phyloP scores from a whole-genome alignment of 441 rosid genomes.

The Gossypium gossypioides region DNA sequence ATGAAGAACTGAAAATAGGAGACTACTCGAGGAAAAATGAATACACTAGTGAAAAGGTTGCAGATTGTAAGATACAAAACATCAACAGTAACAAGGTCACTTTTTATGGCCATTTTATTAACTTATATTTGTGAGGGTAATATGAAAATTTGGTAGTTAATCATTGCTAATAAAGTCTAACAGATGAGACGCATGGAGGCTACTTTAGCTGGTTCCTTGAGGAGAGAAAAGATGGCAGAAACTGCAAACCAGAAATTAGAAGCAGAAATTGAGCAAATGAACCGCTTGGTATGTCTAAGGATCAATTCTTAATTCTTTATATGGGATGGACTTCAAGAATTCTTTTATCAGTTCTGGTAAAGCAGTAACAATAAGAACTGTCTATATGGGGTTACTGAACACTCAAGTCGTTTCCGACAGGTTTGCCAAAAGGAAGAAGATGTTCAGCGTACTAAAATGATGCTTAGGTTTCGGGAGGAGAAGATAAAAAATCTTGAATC shows the following conservation, averaged over 20 bases:
- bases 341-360: background rate
- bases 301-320: slow-evolving; percentile 11
- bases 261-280: slow-evolving; percentile 52
- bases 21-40: slow-evolving; percentile 21
- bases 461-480: slow-evolving; percentile 54
- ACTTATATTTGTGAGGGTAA: slow-evolving; percentile 11
- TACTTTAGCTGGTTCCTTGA: slow-evolving; percentile 44
- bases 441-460: slow-evolving; percentile 41
- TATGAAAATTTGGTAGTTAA: background rate
- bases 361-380: background rate
- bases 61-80: slow-evolving; percentile 23
- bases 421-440: slow-evolving; percentile 53
- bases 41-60: slow-evolving; percentile 24
- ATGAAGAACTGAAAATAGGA: slow-evolving; percentile 30
- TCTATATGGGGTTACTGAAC: slow-evolving; percentile 16
- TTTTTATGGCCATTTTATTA: slow-evolving; percentile 16
- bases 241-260: slow-evolving; percentile 36
- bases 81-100: slow-evolving; percentile 39
- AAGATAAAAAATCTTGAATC: slow-evolving; percentile 50
- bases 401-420: slow-evolving; percentile 33
- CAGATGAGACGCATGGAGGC: slow-evolving; percentile 39
- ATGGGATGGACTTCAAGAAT: slow-evolving; percentile 4
- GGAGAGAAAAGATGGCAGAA: slow-evolving; percentile 66
- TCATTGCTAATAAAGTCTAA: slow-evolving; percentile 16
- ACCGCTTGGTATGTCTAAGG: slow-evolving; percentile 40